Percentiles rank a stretch among this genome's conserved stretches.
Evolutionary conservation across 257 asterid genomes (phyloP).

Genomic region (Solanum sitiens): DNA sequence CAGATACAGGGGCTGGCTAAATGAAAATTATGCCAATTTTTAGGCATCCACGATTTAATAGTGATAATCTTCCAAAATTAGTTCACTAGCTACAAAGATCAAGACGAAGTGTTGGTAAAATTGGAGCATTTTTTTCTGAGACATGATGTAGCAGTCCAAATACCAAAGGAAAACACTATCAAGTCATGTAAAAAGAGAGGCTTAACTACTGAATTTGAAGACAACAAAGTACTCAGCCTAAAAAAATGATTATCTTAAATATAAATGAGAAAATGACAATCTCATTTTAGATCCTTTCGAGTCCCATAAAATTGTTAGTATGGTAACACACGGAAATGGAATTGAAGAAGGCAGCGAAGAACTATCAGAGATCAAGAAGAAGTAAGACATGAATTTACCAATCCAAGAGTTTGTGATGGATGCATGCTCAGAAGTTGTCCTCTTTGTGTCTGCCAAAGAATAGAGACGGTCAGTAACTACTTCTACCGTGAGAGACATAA

Average conservation of each 20-base stretch:
- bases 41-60: neutral
- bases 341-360: neutral
- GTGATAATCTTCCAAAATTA: neutral
- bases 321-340: neutral
- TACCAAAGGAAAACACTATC: neutral
- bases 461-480: neutral
- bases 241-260: neutral
- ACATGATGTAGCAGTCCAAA: neutral
- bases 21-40: neutral
- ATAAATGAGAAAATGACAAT: neutral
- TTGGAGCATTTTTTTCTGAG: neutral
- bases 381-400: constrained; percentile 33
- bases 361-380: neutral
- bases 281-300: neutral
- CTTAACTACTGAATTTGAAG: neutral
- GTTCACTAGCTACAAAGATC: neutral
- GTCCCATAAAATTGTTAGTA: neutral
- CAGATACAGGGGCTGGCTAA: neutral
- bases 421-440: constrained; percentile 14
- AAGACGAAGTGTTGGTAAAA: neutral
- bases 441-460: constrained; percentile 24
- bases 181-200: neutral
- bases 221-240: neutral
- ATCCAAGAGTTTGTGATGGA: constrained; percentile 45
- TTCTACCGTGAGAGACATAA: neutral